Conservation (phyloP, 805 yeast genomes). For the Candida caryicola region DNA sequence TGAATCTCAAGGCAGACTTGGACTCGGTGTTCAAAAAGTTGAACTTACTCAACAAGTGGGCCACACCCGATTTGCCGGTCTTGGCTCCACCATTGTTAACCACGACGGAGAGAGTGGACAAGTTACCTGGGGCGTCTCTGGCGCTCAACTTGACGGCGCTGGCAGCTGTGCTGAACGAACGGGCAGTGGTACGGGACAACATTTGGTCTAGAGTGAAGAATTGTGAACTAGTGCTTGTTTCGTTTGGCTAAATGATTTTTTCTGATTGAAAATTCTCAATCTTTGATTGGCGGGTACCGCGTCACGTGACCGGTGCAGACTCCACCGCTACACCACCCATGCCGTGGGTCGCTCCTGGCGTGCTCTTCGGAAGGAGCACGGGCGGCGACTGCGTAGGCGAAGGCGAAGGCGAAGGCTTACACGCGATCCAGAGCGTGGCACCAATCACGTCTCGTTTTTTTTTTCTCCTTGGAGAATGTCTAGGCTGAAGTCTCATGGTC, state of each 20-base stretch:
- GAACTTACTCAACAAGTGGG: constrained; percentile 82
- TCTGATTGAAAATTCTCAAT: constrained; percentile 6
- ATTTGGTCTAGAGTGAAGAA: constrained; percentile 1
- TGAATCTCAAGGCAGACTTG: constrained; percentile 87
- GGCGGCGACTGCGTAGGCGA: too few species aligned
- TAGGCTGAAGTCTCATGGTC: too few species aligned
- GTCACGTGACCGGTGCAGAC: constrained; percentile 5
- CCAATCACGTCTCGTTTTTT: too few species aligned
- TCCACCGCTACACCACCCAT: too few species aligned
- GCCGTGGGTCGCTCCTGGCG: too few species aligned
- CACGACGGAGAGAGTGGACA: constrained; percentile 75
- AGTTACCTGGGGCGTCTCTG: constrained; percentile 60
- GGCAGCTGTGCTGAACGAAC: constrained; percentile 42
- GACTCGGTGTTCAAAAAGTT: constrained; percentile 77
- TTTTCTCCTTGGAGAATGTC: too few species aligned
- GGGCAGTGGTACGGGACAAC: constrained; percentile 13
- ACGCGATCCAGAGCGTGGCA: too few species aligned
- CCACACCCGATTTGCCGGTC: constrained; percentile 67
- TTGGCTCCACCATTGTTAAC: constrained; percentile 85
- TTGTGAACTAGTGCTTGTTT: constrained; percentile 1
- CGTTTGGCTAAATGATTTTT: constrained; percentile 1
- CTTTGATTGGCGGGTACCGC: constrained; percentile 9
- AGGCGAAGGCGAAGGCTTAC: too few species aligned
- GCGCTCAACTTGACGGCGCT: constrained; percentile 49
- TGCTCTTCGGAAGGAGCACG: too few species aligned